These are phyloP conservation scores for Rhizopogon roseolus DNA, from an alignment of 768 basidiomycete genomes.

Conservation along the genomic window DNA sequence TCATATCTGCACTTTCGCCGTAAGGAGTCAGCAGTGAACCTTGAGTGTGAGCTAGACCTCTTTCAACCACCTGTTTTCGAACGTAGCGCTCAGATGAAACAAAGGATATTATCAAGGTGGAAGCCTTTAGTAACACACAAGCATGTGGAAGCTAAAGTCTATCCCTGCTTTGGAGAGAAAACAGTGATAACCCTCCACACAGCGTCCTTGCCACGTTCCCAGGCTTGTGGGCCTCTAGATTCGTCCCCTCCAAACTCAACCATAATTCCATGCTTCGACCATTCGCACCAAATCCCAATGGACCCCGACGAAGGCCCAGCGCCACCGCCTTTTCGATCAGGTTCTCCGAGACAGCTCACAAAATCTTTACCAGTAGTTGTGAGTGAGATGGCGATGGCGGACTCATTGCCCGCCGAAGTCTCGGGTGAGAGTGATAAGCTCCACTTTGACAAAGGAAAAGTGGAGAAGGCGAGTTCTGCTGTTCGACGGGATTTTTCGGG, in stretches of 20 bases:
- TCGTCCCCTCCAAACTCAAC: conserved; percentile 80
- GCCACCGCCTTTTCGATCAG: conserved; percentile 88
- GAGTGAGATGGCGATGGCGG: conserved; percentile 36
- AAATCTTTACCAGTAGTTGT: conserved; percentile 74
- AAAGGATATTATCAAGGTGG: no score
- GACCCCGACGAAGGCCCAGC: conserved; percentile 78
- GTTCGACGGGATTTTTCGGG: conserved; percentile 31
- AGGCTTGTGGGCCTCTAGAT: conserved; percentile 75
- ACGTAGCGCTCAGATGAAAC: no score
- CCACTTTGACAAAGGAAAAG: conserved; percentile 55
- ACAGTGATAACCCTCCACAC: conserved; percentile 72
- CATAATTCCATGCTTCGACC: conserved; percentile 79
- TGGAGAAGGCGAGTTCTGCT: conserved; percentile 50
- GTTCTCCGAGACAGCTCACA: conserved; percentile 74
- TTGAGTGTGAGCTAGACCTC: no score
- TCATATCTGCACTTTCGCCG: no score
- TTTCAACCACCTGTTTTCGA: no score
- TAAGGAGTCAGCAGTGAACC: no score
- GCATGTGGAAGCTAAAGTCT: neutral
- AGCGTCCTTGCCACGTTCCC: conserved; percentile 83
- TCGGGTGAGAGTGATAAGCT: conserved; percentile 32
- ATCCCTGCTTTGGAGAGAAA: conserved; percentile 32
- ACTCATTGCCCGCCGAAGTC: conserved; percentile 12
- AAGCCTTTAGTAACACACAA: no score
- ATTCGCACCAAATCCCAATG: conserved; percentile 93